Percentiles rank a stretch among this genome's conserved stretches.
phyloP scores from a whole-genome alignment of 768 basidiomycete genomes.

The Boletus speciosus region DNA sequence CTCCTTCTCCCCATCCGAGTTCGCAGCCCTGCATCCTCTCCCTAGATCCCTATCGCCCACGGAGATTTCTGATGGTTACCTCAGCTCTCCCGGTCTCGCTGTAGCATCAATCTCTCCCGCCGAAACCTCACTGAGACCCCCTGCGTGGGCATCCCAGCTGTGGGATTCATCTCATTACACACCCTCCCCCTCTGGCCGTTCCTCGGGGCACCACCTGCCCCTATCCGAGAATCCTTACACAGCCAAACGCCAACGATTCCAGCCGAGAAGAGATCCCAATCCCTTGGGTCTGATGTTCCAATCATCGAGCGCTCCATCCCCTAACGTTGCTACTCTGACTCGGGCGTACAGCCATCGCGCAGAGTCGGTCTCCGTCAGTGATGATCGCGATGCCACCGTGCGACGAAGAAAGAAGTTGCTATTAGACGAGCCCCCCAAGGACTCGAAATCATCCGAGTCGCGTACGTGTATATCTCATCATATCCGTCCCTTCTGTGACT shows the following conservation, averaged over 20 bases:
- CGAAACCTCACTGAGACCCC: slow-evolving; percentile 56
- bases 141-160: slow-evolving; percentile 64
- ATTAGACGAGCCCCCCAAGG: slow-evolving; percentile 33
- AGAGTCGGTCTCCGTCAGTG: slow-evolving; percentile 56
- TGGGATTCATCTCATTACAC: slow-evolving; percentile 53
- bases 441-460: slow-evolving; percentile 43
- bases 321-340: slow-evolving; percentile 45
- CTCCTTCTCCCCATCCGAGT: slow-evolving; percentile 58
- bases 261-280: slow-evolving; percentile 38
- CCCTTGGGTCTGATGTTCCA: slow-evolving; percentile 59
- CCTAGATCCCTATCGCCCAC: slow-evolving; percentile 61
- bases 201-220: slow-evolving; percentile 47
- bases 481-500: slow-evolving; percentile 27
- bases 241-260: slow-evolving; percentile 37
- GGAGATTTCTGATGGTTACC: slow-evolving; percentile 48
- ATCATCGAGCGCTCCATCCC: slow-evolving; percentile 68
- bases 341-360: slow-evolving; percentile 65
- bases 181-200: slow-evolving; percentile 39
- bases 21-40: slow-evolving; percentile 58
- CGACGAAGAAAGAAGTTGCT: slow-evolving; percentile 50
- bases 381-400: slow-evolving; percentile 74
- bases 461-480: slow-evolving; percentile 41
- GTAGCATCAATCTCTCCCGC: slow-evolving; percentile 58
- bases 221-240: slow-evolving; percentile 40
- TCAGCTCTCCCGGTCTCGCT: slow-evolving; percentile 39